Base-by-base conservation (phyloP, 306 rosid species). In the Elaeagnus macrophylla region DNA sequence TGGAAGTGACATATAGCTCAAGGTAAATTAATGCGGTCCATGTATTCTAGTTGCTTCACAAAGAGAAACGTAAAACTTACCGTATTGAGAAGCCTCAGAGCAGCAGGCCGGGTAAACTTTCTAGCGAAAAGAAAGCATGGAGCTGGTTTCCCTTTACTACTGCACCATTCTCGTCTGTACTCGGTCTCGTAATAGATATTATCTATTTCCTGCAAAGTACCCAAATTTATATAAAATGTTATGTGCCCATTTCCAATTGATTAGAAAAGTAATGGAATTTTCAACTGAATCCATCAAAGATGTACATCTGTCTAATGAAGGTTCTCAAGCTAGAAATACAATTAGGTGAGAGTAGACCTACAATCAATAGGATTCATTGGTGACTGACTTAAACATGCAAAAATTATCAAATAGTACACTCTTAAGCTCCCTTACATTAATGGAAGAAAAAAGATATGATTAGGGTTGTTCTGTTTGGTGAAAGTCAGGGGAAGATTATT, bases 161-260 rank as follows among this genome's bases (percentile, higher is more conserved):
- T 77, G 74, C 96, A 93, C 99, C 96, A 93, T 72, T 93, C 99
- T 77, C 87, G 80, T 60, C 99, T 71, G 70, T 93, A 80, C 70
- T 93, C 99, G 5, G 99, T 93, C 66, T 93, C 96, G 0, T 87
- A 87, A 64, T 93, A 80, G 59, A 93, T 81, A 77, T 87, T 87
- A 73, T 93, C 95, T 65, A 87, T 70, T 48, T 68, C 94, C 99
- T 93, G 82, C 71, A 82, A 39, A 56, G 44, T 50, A 10, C 51
- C 50, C 46, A 41, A 48, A 20, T 58, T 40, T 48, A n/a, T 14
- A 39, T 7, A 3, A 48, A 39, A 51, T 6, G 18, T 44, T 43
- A 37, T 7, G 65, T 19, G 47, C 48, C 52, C 42, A 45, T 16
- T 62, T n/a, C 52, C 42, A 45, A 20, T 62, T n/a, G 42, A 57